Evolutionary conservation across 148 eudicot genomes (phyloP).

Genomic region (Rhododendron williamsianum): DNA sequence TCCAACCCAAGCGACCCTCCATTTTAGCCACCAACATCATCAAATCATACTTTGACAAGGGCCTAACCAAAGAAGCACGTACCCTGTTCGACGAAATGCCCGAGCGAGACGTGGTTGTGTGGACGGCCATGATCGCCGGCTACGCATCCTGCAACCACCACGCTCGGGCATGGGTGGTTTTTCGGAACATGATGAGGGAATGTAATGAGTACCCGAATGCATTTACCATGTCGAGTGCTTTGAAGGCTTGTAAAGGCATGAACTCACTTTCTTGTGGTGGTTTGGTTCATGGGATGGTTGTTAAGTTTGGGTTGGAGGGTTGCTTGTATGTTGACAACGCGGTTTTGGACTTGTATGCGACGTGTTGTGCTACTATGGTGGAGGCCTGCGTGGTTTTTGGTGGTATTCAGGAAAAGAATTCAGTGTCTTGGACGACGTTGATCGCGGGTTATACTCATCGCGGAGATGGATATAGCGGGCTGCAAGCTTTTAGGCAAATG

Average conservation of each 20-base stretch:
- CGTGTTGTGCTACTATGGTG: conserved; percentile 56
- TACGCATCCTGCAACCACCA: conserved; percentile 51
- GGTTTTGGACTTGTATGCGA: conserved; percentile 72
- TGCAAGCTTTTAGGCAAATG: conserved; percentile 58
- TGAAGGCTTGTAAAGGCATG: conserved; percentile 83
- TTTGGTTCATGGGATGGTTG: conserved; percentile 60
- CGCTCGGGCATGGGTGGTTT: conserved; percentile 46
- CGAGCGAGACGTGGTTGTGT: conserved; percentile 73
- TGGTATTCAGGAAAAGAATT: conserved; percentile 42
- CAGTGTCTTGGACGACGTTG: conserved; percentile 80
- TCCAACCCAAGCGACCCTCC: conserved; percentile 38
- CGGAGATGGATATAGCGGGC: conserved; percentile 66
- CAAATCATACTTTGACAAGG: conserved; percentile 58
- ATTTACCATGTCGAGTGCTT: conserved; percentile 65
- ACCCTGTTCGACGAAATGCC: conserved; percentile 90
- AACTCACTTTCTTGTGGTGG: conserved; percentile 39
- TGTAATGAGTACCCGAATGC: conserved; percentile 45
- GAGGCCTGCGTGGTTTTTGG: conserved; percentile 50
- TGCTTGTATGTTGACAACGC: conserved; percentile 59
- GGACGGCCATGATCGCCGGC: conserved; percentile 89
- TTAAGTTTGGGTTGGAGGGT: conserved; percentile 55
- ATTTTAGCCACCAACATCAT: conserved; percentile 66
- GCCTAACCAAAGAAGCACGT: conserved; percentile 53
- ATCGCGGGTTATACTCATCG: conserved; percentile 79
- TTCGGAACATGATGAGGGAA: conserved; percentile 57